These are phyloP conservation scores for Binderoboletus segoi DNA, from an alignment of 1,284 basidiomycete genomes.

Conservation along the genomic window DNA sequence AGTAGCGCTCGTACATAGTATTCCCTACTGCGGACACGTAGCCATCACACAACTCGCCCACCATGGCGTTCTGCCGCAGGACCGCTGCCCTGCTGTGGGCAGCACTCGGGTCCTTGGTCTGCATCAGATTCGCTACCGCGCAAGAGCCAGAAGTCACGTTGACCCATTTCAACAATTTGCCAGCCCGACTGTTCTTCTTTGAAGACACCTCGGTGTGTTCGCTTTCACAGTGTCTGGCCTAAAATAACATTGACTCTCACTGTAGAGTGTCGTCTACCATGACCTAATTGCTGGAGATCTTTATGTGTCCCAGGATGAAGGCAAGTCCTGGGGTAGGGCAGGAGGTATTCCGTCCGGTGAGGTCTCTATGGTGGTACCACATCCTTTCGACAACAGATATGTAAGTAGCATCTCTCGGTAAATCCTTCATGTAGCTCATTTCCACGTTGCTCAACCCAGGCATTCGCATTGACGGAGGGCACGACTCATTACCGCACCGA, in stretches of 20 bases:
- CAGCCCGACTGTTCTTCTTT: conserved; percentile 88
- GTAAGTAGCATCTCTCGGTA: conserved; percentile 44
- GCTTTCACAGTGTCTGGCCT: not conserved
- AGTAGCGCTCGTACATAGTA: not conserved
- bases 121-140: conserved; percentile 32
- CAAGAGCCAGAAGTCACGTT: conserved; percentile 47
- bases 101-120: conserved; percentile 29
- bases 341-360: conserved; percentile 64
- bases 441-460: conserved; percentile 47
- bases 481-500: conserved; percentile 83
- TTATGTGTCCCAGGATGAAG: conserved; percentile 87
- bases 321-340: conserved; percentile 75
- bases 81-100: conserved; percentile 39
- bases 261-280: conserved; percentile 80
- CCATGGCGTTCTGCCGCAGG: conserved; percentile 41
- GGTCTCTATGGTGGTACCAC: conserved; percentile 78
- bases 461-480: conserved; percentile 77
- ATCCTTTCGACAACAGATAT: conserved; percentile 81
- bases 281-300: conserved; percentile 73
- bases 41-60: conserved; percentile 16
- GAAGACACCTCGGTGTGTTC: conserved; percentile 80
- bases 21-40: conserved; percentile 18
- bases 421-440: not conserved
- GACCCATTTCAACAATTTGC: conserved; percentile 69
- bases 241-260: not conserved